Conservation (phyloP, 2,329 filamentous ascomycete genomes). For the Geosmithia flava region DNA sequence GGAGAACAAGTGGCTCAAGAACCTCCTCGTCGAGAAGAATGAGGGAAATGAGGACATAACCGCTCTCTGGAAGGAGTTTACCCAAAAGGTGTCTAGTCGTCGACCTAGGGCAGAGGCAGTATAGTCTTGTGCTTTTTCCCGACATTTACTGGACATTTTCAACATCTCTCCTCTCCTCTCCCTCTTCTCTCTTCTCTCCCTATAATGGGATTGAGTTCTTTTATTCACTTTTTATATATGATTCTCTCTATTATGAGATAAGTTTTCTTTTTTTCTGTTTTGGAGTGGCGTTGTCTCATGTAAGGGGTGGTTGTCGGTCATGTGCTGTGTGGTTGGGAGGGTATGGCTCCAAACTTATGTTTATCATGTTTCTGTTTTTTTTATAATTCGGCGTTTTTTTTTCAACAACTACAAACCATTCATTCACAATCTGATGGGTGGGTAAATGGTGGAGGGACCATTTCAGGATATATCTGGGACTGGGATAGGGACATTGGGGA, state of each 20-base stretch:
- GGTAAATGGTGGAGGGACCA: not conserved
- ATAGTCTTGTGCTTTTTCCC: not conserved
- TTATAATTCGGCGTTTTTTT: not conserved
- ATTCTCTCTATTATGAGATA: no score
- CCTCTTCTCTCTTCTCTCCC: not conserved
- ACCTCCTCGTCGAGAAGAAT: slow-evolving; percentile 72
- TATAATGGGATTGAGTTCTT: no score
- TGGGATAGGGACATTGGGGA: not conserved
- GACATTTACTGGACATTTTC: no score
- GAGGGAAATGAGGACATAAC: slow-evolving; percentile 44
- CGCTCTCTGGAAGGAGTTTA: slow-evolving; percentile 38
- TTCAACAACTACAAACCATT: no score
- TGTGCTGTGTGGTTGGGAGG: no score
- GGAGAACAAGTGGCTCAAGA: slow-evolving; percentile 74
- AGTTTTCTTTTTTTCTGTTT: no score
- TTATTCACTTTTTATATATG: no score
- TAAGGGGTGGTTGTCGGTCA: no score
- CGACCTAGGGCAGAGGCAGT: slow-evolving; percentile 1
- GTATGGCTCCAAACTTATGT: no score
- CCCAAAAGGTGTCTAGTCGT: slow-evolving; percentile 15
- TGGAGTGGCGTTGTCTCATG: no score
- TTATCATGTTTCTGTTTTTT: not conserved
- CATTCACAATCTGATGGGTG: no score
- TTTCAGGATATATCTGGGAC: not conserved
- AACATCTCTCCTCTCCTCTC: no score